Conservation (phyloP, 495 filamentous ascomycete species). For the Penicillium ucsense region DNA sequence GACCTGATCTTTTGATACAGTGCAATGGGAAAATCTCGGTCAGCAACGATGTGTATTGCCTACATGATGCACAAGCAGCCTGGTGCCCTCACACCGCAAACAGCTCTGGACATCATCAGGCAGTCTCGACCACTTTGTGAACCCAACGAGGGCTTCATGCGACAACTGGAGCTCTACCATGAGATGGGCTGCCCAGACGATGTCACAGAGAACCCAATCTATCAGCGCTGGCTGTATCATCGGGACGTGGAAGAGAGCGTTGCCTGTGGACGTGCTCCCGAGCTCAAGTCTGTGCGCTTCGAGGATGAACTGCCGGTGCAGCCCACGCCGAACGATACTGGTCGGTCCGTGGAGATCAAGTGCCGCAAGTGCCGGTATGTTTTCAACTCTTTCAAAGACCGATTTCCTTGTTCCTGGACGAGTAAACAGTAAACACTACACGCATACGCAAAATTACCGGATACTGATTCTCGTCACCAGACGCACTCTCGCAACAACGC, state of each 20-base stretch:
- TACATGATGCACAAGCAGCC: constrained; percentile 64
- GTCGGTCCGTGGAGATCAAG: constrained; percentile 38
- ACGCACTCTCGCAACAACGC: constrained; percentile 51
- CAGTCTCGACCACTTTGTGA: constrained; percentile 62
- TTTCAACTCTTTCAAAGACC: neutral
- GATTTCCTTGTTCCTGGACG: too few relatives aligned
- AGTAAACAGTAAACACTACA: too few relatives aligned
- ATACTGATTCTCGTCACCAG: constrained; percentile 23
- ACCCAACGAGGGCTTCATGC: constrained; percentile 83
- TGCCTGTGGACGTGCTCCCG: constrained; percentile 60
- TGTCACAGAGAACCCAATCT: constrained; percentile 58
- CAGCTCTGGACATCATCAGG: constrained; percentile 54
- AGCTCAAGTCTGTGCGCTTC: constrained; percentile 65
- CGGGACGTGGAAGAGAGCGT: constrained; percentile 66
- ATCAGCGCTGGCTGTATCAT: constrained; percentile 83
- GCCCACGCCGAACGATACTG: constrained; percentile 6
- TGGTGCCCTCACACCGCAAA: constrained; percentile 41
- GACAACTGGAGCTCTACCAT: constrained; percentile 78
- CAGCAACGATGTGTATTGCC: constrained; percentile 72
- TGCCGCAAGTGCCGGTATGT: constrained; percentile 57
- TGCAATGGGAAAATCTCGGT: constrained; percentile 94
- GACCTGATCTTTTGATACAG: constrained; percentile 34
- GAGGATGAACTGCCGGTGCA: constrained; percentile 57
- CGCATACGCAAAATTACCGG: too few relatives aligned
- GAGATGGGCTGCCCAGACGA: constrained; percentile 67